Percentiles rank a stretch among this genome's conserved stretches.
These are phyloP conservation scores for Diaporthe amygdali DNA, from an alignment of 2,329 filamentous ascomycete species.

Conservation along the genomic window DNA sequence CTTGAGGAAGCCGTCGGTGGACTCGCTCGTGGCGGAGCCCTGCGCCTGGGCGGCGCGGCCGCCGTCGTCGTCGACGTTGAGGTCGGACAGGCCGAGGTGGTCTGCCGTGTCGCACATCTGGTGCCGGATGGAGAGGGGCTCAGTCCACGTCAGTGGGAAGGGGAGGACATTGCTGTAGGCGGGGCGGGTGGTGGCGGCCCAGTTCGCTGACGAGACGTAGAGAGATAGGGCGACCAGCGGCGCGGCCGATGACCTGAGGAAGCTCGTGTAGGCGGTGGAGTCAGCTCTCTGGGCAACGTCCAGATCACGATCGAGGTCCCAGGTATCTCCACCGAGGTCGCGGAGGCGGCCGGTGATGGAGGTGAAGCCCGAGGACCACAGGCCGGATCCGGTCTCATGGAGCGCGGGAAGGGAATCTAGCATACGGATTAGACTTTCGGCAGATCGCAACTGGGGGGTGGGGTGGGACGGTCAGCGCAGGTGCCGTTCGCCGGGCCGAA, in stretches of 20 bases:
- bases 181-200: conserved; percentile 75
- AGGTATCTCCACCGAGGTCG: conserved; percentile 29
- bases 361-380: conserved; percentile 65
- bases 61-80: conserved; percentile 59
- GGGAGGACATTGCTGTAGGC: conserved; percentile 81
- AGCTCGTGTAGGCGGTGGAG: conserved; percentile 63
- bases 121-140: conserved; percentile 75
- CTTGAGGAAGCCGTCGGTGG: conserved; percentile 35
- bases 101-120: conserved; percentile 73
- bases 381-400: conserved; percentile 51
- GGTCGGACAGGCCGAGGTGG: conserved; percentile 70
- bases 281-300: conserved; percentile 50
- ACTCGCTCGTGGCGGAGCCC: conserved; percentile 34
- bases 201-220: conserved; percentile 91
- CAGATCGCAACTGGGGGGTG: background rate
- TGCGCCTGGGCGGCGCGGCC: conserved; percentile 30
- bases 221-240: conserved; percentile 84
- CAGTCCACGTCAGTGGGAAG: conserved; percentile 87
- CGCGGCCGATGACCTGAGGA: conserved; percentile 76
- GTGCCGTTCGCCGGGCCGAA: conserved; percentile 2
- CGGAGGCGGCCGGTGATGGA: conserved; percentile 64
- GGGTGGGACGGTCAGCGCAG: conserved; percentile 12
- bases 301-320: conserved; percentile 47
- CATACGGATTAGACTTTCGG: conserved; percentile 25
- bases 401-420: conserved; percentile 62